Evolutionary conservation across 139 green algal genomes (phyloP), one percentile per base, ranked within the genome.

Genomic region (Picochlorum sp.): DNA sequence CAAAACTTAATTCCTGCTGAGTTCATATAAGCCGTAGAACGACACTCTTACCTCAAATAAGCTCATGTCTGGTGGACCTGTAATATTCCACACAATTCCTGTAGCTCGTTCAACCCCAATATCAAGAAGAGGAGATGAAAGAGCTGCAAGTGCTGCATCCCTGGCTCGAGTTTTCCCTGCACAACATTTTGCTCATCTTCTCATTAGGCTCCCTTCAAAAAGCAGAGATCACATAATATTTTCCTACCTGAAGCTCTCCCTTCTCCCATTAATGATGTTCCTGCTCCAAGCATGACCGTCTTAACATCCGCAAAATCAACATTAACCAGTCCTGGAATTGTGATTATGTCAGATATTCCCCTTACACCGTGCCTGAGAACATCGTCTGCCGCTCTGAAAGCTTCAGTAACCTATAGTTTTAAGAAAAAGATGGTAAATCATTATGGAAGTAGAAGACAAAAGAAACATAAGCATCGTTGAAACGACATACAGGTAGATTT

Each of bases 221-320:
- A 47, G 39, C 39, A 47, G 39, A 18, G 39, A 18, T 47, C 18
- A 18, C 39, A 47, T 18, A 18, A 18, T 47, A 18, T 18, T 18
- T 18, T n/a, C n/a, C n/a, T n/a, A n/a, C 58, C 58, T 16, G 58
- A 70, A 20, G 74, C 75, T 26, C 70, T 58, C 28, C 81, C 80
- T 31, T 82, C 72, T 18, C 86, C 88, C 47, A 97, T 72, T 79
- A 96, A 90, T 41, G 90, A 87, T 0, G 84, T 93, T 41, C 90
- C 90, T 6, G 77, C 76, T 73, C 93, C 90, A 41, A 56, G 67
- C 88, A 96, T 96, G 51, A 97, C 78, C 14, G 90, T 78, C 16
- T 83, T 64, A 20, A 97, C 90, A 65, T 97, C 90, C 24, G 90
- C 90, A 82, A 97, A 97, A 78, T 97, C 90, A n/a, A 97, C 90